Evolutionary conservation across 2,329 filamentous ascomycete genomes (phyloP), one percentile per base, ranked within the genome.

Genomic region (Colletotrichum lindemuthianum): DNA sequence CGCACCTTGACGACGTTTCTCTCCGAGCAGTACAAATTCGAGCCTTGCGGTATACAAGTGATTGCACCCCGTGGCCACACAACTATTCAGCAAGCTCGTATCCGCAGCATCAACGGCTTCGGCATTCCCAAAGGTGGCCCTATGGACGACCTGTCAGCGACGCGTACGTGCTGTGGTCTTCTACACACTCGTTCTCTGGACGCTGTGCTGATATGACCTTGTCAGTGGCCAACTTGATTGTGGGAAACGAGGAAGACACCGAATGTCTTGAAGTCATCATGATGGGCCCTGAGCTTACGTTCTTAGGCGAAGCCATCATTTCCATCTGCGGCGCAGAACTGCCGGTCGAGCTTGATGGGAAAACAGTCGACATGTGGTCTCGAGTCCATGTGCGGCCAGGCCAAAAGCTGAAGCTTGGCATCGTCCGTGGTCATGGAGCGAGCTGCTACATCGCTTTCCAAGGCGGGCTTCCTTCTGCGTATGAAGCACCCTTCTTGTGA

Each of bases 91-190:
- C 87, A 90, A 65, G 81, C 82, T 50, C 86, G 86, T 1, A 87
- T 82, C 0, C 76, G 88, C n/a, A 81, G 83, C 3, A 79, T 78
- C 0, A 78, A 87, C 2, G 86, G 86, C 1, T 82, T 82, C 69
- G 88, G 87, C 7, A 84, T 90, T 52, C 83, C 84, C 4, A 84
- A 87, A 37, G 80, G 82, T 4, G 87, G 88, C 0, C 86, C 88
- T 0, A 89, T 89, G 86, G 87, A 89, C 69, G 78, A 81, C 1
- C 70, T 40, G 13, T 89, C n/a, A 80, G 84, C 1, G 83, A 85
- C 49, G 81, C 82, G 32, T 78, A 24, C 4, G 24, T 24, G 24
- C 1, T 24, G 24, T 24, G 5, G 24, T 24, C 24, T 24, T 4
- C 24, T 24, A 24, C 24, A 24, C 4, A 24, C 24, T 24, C 24